Base-by-base conservation (phyloP, 1,284 basidiomycete genomes). In the Heliocybe sulcata region DNA sequence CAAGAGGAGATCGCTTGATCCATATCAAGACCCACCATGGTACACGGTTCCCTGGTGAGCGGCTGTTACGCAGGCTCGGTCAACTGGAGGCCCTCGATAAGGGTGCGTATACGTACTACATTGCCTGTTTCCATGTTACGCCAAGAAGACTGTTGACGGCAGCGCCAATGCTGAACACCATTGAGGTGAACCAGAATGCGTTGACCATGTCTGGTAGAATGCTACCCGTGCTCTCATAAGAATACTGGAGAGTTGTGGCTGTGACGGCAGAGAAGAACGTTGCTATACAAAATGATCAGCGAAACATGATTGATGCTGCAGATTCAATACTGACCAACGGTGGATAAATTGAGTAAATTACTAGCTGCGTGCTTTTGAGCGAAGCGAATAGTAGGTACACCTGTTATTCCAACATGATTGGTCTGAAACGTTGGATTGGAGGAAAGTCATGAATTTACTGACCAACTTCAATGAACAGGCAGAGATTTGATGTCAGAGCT, bases 21-120 rank as follows among this genome's bases (percentile, higher is more conserved):
- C 86, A 90, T 57, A 87, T 87, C 54, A 85, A 68, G 25, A 88
- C 85, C 85, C 86, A 88, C 84, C 85, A 88, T 0, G 86, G 85
- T n/a, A 87, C 83, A 55, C 82, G 79, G 65, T 80, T 73, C 49
- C 77, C 75, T 51, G 80, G 80, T 10, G 80, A 81, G 26, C 81
- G 80, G 59, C 80, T 81, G 25, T 55, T 54, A 59, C 58, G 59
- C 45, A 53, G 55, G 52, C 58, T 35, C 59, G 47, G 47, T 57
- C 50, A 51, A 45, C 35, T 6, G 53, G 55, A 26, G 23, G 45
- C 3, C n/a, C 2, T 45, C 25, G 29, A 19, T 45, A 11, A 19
- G 2, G 1, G 23, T 42, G 10, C n/a, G 2, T n/a, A 45, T 35
- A 79, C 85, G 62, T 67, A 87, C 85, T 88, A 88, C 82, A 87